Conservation (phyloP, 2,329 filamentous ascomycete species). For the Emmonsiellopsis sp. region DNA sequence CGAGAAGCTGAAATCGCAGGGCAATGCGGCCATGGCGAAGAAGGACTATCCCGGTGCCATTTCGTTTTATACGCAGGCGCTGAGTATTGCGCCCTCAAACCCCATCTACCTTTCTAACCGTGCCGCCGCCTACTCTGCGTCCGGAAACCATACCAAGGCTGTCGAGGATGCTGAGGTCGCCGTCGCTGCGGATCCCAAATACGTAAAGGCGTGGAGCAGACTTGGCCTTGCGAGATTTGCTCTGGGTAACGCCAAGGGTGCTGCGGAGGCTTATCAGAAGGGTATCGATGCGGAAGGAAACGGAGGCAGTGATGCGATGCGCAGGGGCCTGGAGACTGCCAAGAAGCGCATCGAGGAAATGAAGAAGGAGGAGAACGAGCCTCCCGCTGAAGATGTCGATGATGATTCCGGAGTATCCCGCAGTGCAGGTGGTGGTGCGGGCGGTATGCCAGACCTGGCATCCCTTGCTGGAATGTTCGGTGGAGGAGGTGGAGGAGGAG, state of each 20-base stretch:
- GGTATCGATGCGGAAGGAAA: conserved; percentile 92
- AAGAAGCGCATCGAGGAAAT: conserved; percentile 80
- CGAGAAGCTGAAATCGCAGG: conserved; percentile 78
- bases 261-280: conserved; percentile 88
- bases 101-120: conserved; percentile 97
- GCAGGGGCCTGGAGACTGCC: conserved; percentile 90
- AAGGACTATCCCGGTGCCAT: conserved; percentile 84
- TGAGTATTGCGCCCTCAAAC: conserved; percentile 72
- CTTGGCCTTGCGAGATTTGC: conserved; percentile 87
- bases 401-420: conserved; percentile 38
- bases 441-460: conserved; percentile 63
- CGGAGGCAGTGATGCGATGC: conserved; percentile 94
- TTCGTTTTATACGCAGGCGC: conserved; percentile 77
- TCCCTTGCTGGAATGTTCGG: conserved; percentile 64
- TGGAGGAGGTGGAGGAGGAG: conserved; percentile 52
- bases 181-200: conserved; percentile 76
- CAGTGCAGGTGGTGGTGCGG: conserved; percentile 37
- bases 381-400: conserved; percentile 44
- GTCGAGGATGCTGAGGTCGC: conserved; percentile 84
- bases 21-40: conserved; percentile 88
- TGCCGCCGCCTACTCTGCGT: conserved; percentile 82
- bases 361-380: conserved; percentile 45
- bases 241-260: conserved; percentile 78
- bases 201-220: conserved; percentile 95
- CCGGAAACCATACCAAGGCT: conserved; percentile 74